phyloP scores from a whole-genome alignment of 2,329 filamentous ascomycete species.

The Gaeumannomyces sp. region DNA sequence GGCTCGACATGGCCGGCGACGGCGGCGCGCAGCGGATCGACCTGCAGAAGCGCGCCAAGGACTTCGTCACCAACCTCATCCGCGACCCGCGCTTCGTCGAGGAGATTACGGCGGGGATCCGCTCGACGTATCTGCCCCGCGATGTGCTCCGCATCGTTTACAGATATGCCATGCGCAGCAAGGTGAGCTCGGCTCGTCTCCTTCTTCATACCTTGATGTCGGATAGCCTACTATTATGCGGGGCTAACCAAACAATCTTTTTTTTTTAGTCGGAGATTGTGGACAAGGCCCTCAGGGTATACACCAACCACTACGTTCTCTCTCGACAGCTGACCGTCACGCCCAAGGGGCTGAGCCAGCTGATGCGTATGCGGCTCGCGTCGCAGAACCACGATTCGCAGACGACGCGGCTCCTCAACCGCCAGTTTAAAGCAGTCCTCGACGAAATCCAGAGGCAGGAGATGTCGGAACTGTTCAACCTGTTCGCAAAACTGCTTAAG shows the following conservation, averaged over 20 bases:
- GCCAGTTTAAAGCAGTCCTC: slow-evolving; percentile 50
- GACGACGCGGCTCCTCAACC: slow-evolving; percentile 48
- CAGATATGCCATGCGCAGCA: slow-evolving; percentile 37
- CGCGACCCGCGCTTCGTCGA: slow-evolving; percentile 41
- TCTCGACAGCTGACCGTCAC: slow-evolving; percentile 49
- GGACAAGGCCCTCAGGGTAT: slow-evolving; percentile 46
- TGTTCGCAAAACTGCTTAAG: slow-evolving; percentile 47
- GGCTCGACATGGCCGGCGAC: slow-evolving; percentile 37
- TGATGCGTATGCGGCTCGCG: slow-evolving; percentile 36
- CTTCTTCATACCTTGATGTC: background rate
- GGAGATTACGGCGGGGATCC: slow-evolving; percentile 42
- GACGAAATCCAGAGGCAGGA: slow-evolving; percentile 49
- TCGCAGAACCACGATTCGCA: slow-evolving; percentile 37
- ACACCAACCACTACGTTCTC: slow-evolving; percentile 52
- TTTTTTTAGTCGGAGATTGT: slow-evolving; percentile 39
- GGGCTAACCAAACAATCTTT: background rate
- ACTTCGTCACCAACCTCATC: slow-evolving; percentile 43
- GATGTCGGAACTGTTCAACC: slow-evolving; percentile 44
- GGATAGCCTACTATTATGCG: background rate
- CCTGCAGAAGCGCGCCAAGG: slow-evolving; percentile 37
- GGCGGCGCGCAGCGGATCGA: slow-evolving; percentile 36
- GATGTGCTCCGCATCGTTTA: slow-evolving; percentile 43
- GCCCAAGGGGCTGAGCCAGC: slow-evolving; percentile 31
- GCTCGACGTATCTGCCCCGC: slow-evolving; percentile 38
- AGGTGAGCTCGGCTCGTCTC: slow-evolving; percentile 26